Evolutionary conservation across 2,329 filamentous ascomycete species (phyloP), one percentile per base, ranked within the genome.

Genomic region (Aspergillus pseudoglaucus): DNA sequence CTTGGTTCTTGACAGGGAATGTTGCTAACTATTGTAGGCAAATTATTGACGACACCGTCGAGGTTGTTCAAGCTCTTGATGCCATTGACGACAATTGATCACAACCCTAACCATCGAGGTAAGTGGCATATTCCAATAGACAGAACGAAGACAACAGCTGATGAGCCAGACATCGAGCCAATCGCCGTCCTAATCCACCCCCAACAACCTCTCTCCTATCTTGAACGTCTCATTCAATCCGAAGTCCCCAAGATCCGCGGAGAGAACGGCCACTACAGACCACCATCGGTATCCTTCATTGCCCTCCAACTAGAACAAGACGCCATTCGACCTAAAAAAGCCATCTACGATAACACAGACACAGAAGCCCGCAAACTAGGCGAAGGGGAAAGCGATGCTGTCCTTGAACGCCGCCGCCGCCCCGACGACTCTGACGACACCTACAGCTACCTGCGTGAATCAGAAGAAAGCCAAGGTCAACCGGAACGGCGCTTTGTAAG

Each of bases 201-300:
- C 0, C 88, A 94, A 53, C 90, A 96, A 62, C 90, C 90, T 0
- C 77, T 96, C 3, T 95, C 88, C 7, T 95, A 95, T 65, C 82
- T 95, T 38, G 88, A 95, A 65, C 82, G 88, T 7, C 74, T 96
- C 3, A 90, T 96, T 42, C 90, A 95, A 62, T 86, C 88, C 46
- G 90, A 95, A 66, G 75, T 95, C 0, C 87, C 88, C 0, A 80
- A 81, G 0, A 74, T 91, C 12, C 73, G 78, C 32, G 74, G 72
- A 1, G 78, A 79, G 48, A 68, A 82, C 42, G 80, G 84, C 7
- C 79, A 81, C 6, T 82, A 88, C 53, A 83, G 84, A 53, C 78
- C 87, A 1, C 88, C 89, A 0, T 79, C 77, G 32, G 79, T 95
- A 1, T 81, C 84, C 33, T 96, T 96, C 62, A 80, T 87, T 25